A percentile compares a stretch with the other conserved stretches of the same genome.
Conservation (phyloP, 495 filamentous ascomycete genomes). For the Mytilinidion resinicola region DNA sequence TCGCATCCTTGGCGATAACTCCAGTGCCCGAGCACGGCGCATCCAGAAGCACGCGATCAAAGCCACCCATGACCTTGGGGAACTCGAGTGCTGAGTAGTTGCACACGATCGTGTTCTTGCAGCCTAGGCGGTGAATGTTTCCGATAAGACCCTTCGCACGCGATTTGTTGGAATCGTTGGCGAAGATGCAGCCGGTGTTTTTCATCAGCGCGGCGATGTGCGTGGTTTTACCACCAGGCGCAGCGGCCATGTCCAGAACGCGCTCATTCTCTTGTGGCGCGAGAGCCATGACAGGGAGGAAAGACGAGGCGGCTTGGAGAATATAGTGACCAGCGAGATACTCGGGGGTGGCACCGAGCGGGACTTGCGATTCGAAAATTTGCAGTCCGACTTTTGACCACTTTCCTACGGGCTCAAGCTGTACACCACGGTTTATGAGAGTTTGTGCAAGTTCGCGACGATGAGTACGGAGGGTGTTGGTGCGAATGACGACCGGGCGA, state of each 20-base stretch:
- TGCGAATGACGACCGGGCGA: slow-evolving; percentile 81
- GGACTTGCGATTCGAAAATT: slow-evolving; percentile 88
- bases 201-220: slow-evolving; percentile 97
- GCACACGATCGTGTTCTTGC: slow-evolving; percentile 88
- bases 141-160: slow-evolving; percentile 95
- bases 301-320: slow-evolving; percentile 91
- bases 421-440: slow-evolving; percentile 94
- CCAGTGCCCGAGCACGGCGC: slow-evolving; percentile 77
- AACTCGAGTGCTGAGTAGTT: slow-evolving; percentile 91
- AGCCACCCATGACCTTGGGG: slow-evolving; percentile 88
- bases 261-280: slow-evolving; percentile 90
- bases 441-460: slow-evolving; percentile 87
- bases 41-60: slow-evolving; percentile 77
- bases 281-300: slow-evolving; percentile 95
- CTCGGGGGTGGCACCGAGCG: slow-evolving; percentile 94
- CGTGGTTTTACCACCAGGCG: slow-evolving; percentile 95
- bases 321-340: slow-evolving; percentile 98
- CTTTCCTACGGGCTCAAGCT: slow-evolving; percentile 92
- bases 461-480: slow-evolving; percentile 90
- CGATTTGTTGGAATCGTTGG: slow-evolving; percentile 89
- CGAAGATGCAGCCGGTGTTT: slow-evolving; percentile 93
- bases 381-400: slow-evolving; percentile 98
- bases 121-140: slow-evolving; percentile 93
- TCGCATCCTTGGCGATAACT: slow-evolving; percentile 91
- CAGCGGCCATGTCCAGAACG: slow-evolving; percentile 90